phyloP scores from a whole-genome alignment of 2,329 filamentous ascomycete genomes.

The Cytospora mali region DNA sequence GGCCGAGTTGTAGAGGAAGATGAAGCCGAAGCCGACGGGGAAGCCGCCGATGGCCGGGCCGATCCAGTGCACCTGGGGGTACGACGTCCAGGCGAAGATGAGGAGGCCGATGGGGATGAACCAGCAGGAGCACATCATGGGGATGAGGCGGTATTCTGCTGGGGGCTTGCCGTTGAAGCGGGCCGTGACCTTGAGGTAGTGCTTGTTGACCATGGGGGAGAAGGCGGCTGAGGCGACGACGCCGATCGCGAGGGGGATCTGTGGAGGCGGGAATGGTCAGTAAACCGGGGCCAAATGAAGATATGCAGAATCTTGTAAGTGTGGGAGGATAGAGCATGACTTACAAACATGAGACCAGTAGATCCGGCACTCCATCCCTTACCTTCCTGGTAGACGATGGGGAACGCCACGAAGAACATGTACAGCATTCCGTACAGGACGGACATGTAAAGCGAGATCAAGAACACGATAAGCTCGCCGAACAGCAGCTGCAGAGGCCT shows the following conservation, averaged over 20 bases:
- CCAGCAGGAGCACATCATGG: constrained; percentile 81
- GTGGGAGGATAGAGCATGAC: neutral
- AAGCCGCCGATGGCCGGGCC: constrained; percentile 73
- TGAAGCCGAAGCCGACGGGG: constrained; percentile 77
- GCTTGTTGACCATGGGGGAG: constrained; percentile 75
- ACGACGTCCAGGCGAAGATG: constrained; percentile 66
- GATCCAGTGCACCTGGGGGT: constrained; percentile 65
- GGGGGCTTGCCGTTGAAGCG: constrained; percentile 73
- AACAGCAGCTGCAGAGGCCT: constrained; percentile 87
- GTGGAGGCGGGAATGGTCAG: neutral
- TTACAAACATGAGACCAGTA: constrained; percentile 77
- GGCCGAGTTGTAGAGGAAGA: constrained; percentile 79
- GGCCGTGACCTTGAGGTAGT: constrained; percentile 68
- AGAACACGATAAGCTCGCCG: constrained; percentile 79
- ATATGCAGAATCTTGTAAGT: constrained; percentile 25
- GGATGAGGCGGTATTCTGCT: constrained; percentile 76
- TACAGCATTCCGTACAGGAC: constrained; percentile 75
- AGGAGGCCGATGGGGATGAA: constrained; percentile 63
- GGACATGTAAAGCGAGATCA: constrained; percentile 84
- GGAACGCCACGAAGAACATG: constrained; percentile 76
- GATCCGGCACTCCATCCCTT: constrained; percentile 76
- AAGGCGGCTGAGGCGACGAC: constrained; percentile 69
- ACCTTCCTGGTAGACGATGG: constrained; percentile 73
- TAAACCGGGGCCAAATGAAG: neutral
- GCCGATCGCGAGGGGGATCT: constrained; percentile 75